Base-by-base conservation (phyloP, 345 rosid species). In the Tarenaya hassleriana region DNA sequence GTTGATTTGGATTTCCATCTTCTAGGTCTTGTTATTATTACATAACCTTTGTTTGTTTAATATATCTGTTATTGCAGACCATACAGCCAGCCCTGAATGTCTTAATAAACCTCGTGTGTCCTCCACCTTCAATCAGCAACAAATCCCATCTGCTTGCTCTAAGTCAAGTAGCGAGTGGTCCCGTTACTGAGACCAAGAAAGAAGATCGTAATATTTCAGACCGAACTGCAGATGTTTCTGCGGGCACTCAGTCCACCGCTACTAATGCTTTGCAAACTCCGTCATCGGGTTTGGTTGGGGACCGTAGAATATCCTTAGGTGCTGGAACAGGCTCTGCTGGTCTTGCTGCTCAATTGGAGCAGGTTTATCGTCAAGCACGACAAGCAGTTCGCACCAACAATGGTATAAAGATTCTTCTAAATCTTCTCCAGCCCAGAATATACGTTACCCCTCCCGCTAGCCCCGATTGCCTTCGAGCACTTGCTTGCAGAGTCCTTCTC, bases 261-360 rank as follows among this genome's bases (percentile, higher is more conserved):
- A 59, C 54, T 56, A 66, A 70, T 55, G 45, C 52, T 48, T 50
- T 77, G 13, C 95, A 75, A 58, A 73, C 83, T 31, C 78, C 96
- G 52, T 56, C 95, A 32, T 92, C 97, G 35, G 88, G 98, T 61
- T 75, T 92, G 74, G 98, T 92, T 60, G 98, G 98, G 53, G 96
- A 88, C 69, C 73, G 95, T 37, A 83, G 97, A 64, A 92, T 92
- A 73, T 88, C 82, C 63, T 71, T 92, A 64, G 96, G 98, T 66
- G 81, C 83, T 53, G 98, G 94, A 56, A 82, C 98, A n/a, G 98
- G 98, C 61, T 83, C 77, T 61, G 94, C 98, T 45, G 98, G 98
- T 50, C 95, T 92, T 69, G 96, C 98, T 62, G 90, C 98, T 20
- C 91, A 88, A 68, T 76, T 92, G 78, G 98, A 92, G 71, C 95